Conservation (phyloP, 768 basidiomycete genomes). For the Boletellus emodensis region DNA sequence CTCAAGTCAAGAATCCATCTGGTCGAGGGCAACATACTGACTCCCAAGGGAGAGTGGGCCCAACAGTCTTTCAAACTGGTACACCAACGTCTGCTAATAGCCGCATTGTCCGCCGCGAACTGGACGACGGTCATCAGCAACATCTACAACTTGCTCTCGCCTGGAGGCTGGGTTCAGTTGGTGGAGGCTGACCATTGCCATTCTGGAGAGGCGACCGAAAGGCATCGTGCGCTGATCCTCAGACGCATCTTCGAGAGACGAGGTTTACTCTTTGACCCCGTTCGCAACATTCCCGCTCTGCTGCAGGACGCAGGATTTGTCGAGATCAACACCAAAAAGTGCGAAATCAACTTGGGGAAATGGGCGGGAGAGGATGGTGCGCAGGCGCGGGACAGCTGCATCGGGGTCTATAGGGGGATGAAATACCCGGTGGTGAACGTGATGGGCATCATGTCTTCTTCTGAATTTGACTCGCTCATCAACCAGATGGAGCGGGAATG, state of each 20-base stretch:
- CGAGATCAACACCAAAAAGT: not conserved
- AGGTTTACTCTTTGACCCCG: not conserved
- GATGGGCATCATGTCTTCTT: not conserved
- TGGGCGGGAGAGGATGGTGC: conserved; percentile 3
- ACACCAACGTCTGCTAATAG: conserved; percentile 27
- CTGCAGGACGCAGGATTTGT: not conserved
- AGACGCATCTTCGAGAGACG: conserved; percentile 1
- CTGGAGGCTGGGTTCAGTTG: conserved; percentile 28
- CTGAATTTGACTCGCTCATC: not conserved
- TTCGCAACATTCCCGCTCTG: not conserved
- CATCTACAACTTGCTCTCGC: conserved; percentile 21
- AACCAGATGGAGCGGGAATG: conserved; percentile 1
- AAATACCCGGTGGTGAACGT: not conserved
- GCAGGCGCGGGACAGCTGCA: not conserved
- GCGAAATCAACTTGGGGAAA: not conserved
- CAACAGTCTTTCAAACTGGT: conserved; percentile 20
- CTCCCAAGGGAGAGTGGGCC: conserved; percentile 20
- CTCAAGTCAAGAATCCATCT: not conserved
- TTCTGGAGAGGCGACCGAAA: conserved; percentile 4
- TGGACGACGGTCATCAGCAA: conserved; percentile 22
- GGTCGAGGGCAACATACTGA: not conserved
- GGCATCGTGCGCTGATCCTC: not conserved
- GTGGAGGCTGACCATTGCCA: conserved; percentile 9
- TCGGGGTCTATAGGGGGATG: not conserved
- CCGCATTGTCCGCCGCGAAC: conserved; percentile 18